Conservation (phyloP, 2,329 filamentous ascomycete genomes). For the Coleophoma cylindrospora region DNA sequence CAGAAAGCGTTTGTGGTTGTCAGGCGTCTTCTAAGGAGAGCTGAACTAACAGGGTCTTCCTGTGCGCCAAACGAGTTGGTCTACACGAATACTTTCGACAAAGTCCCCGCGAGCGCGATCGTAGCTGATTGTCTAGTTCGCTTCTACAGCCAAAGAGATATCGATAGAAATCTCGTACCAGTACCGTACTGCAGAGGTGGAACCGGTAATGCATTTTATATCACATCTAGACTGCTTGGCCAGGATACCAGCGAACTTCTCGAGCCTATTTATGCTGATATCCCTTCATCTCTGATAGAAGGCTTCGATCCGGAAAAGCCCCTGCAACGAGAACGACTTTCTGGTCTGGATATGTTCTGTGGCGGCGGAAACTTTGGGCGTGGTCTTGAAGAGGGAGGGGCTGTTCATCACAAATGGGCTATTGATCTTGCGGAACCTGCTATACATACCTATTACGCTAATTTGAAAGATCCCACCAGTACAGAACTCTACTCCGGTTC, state of each 20-base stretch:
- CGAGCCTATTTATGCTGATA: constrained; percentile 26
- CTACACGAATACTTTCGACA: constrained; percentile 42
- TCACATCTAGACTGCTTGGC: constrained; percentile 39
- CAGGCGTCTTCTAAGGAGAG: constrained; percentile 47
- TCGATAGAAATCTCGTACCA: constrained; percentile 35
- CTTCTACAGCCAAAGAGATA: constrained; percentile 38
- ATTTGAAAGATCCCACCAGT: constrained; percentile 36
- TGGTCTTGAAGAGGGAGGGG: constrained; percentile 68
- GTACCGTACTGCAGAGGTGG: constrained; percentile 63
- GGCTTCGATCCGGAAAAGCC: constrained; percentile 43
- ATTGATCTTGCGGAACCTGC: constrained; percentile 63
- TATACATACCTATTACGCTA: constrained; percentile 71
- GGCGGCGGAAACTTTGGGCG: constrained; percentile 75
- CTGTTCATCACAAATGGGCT: constrained; percentile 58
- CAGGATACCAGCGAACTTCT: constrained; percentile 19
- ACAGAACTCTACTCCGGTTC: constrained; percentile 63
- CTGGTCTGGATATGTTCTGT: constrained; percentile 69
- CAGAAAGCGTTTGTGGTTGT: constrained; percentile 33
- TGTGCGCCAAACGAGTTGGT: constrained; percentile 43
- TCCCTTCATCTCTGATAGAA: constrained; percentile 39
- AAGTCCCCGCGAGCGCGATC: constrained; percentile 36
- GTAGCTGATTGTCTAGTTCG: constrained; percentile 54
- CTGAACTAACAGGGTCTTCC: constrained; percentile 27
- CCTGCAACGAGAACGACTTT: constrained; percentile 34
- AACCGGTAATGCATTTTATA: constrained; percentile 60